Base-by-base conservation (phyloP, 1,284 basidiomycete species). In the Hemileia vastatrix region DNA sequence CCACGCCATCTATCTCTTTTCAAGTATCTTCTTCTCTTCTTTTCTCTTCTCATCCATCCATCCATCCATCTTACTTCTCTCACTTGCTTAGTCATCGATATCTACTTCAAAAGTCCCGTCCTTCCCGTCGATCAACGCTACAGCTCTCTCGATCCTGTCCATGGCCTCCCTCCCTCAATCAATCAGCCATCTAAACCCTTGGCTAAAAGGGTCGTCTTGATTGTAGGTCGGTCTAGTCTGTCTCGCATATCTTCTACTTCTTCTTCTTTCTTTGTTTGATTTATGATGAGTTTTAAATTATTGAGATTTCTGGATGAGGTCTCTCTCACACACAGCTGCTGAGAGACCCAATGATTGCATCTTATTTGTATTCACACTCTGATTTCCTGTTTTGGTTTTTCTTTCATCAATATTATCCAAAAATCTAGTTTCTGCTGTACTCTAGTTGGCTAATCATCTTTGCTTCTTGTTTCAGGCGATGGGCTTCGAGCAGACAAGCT, bases 401-500 rank as follows among this genome's bases (percentile, higher is more conserved):
- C n/a, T n/a, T n/a, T n/a, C n/a, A n/a, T n/a, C n/a, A n/a, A n/a
- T n/a, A n/a, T n/a, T n/a, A n/a, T n/a, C n/a, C n/a, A n/a, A n/a
- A n/a, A n/a, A n/a, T n/a, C n/a, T n/a, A n/a, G n/a, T n/a, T n/a
- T n/a, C n/a, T n/a, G n/a, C n/a, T n/a, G n/a, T n/a, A n/a, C n/a
- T n/a, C n/a, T n/a, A n/a, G n/a, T 21, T 50, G 13, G 53, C 8
- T 9, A 13, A 31, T 40, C 47, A n/a, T 49, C 44, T 59, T 32
- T 53, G 33, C 18, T 33, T 65, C 11, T 45, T 57, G 4, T 65
- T 24, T 11, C 57, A 89, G 88, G 84, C 57, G 88, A 90, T 69
- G 88, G 88, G 1, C 80, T 93, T 6, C 82, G 90, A 23, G 88
- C 90, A 1, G 90, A 93, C 73, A 81, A 90, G 33, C 75, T 91